phyloP scores from a whole-genome alignment of 2,329 filamentous ascomycete genomes.

The Xylariaceae sp. region DNA sequence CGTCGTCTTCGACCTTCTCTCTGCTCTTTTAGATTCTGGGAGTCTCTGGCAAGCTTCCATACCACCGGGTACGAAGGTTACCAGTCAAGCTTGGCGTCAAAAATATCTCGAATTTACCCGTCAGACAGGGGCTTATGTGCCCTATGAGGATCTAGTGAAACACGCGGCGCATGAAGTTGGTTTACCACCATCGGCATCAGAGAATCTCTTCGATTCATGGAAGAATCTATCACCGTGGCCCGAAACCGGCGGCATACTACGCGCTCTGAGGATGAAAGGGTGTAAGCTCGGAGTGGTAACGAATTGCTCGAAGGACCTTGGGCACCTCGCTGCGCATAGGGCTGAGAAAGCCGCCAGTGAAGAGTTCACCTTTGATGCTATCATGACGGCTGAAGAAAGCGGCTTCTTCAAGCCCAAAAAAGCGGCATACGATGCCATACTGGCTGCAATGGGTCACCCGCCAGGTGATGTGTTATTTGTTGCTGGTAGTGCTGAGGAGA shows the following conservation, averaged over 20 bases:
- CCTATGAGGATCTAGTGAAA: conserved; percentile 15
- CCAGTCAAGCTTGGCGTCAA: conserved; percentile 12
- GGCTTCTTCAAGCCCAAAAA: conserved; percentile 15
- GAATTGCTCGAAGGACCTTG: conserved; percentile 15
- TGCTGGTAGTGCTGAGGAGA: conserved; percentile 16
- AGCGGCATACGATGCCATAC: conserved; percentile 10
- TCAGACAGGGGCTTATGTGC: conserved; percentile 10
- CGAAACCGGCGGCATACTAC: conserved; percentile 5
- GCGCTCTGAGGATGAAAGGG: conserved; percentile 1
- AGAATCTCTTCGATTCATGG: conserved; percentile 6
- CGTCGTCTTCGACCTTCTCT: conserved; percentile 17
- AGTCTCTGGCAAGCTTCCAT: conserved; percentile 13
- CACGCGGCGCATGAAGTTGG: conserved; percentile 10
- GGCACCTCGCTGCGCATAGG: conserved; percentile 3
- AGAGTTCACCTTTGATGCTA: conserved; percentile 11
- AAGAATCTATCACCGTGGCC: conserved; percentile 7
- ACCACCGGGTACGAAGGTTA: conserved; percentile 5
- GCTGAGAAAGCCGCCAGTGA: conserved; percentile 6
- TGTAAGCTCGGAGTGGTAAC: conserved; percentile 17
- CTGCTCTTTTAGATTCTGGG: conserved; percentile 15
- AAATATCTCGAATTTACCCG: conserved; percentile 14
- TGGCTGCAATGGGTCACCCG: neutral
- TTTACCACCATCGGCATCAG: conserved; percentile 12
- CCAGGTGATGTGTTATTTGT: conserved; percentile 12
- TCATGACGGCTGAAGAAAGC: conserved; percentile 17